phyloP scores from a whole-genome alignment of 345 rosid genomes.

The Rubroshorea leprosula region DNA sequence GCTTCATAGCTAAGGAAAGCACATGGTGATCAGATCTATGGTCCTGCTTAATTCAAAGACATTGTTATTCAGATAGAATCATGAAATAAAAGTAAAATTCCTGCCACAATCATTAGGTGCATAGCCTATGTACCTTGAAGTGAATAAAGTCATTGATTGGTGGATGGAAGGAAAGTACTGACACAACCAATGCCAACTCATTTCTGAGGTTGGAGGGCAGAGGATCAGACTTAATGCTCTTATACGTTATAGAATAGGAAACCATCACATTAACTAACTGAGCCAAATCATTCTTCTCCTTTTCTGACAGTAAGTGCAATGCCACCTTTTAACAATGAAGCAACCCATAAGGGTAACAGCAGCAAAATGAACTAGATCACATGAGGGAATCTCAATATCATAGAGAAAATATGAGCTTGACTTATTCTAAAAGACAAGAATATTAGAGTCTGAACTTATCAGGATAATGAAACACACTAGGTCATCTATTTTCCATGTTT shows the following conservation, averaged over 20 bases:
- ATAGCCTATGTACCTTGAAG: constrained; percentile 53
- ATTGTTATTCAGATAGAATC: constrained; percentile 11
- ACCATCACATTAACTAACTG: constrained; percentile 66
- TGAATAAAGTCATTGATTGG: constrained; percentile 57
- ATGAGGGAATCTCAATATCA: too few relatives aligned
- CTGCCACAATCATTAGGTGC: neutral
- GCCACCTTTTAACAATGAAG: constrained; percentile 55
- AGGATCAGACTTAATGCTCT: constrained; percentile 44
- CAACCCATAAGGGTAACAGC: neutral
- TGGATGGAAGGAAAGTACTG: constrained; percentile 63
- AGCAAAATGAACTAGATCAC: neutral
- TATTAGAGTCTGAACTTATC: neutral
- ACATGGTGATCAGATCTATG: constrained; percentile 45
- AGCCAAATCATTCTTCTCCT: constrained; percentile 61
- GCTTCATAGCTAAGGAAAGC: constrained; percentile 74
- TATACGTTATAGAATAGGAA: constrained; percentile 70
- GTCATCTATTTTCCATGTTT: too few relatives aligned
- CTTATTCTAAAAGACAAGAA: neutral
- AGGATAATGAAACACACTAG: too few relatives aligned
- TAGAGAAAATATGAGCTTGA: too few relatives aligned
- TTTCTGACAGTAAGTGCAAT: constrained; percentile 64
- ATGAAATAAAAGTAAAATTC: neutral
- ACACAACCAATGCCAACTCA: constrained; percentile 43
- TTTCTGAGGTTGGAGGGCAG: constrained; percentile 32
- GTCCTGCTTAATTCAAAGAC: constrained; percentile 44